A percentile compares a stretch with the other conserved stretches of the same genome.
Conservation (phyloP, 1,139 yeast genomes). For the Kazachstania sp. region DNA sequence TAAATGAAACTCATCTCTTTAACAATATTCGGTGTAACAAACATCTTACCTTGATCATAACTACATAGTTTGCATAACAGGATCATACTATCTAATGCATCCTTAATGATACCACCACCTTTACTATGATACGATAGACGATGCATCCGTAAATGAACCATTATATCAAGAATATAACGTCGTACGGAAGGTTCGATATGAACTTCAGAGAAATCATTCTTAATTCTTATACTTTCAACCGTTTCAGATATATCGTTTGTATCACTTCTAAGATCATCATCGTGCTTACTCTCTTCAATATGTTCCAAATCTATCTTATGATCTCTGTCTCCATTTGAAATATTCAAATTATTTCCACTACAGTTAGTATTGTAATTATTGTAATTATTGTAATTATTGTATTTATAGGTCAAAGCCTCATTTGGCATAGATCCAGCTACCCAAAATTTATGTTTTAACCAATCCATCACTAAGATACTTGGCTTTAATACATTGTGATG, state of each 20-base stretch:
- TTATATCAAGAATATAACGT: constrained; percentile 29
- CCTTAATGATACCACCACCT: constrained; percentile 28
- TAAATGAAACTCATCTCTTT: constrained; percentile 26
- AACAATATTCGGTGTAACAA: constrained; percentile 25
- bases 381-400: not conserved
- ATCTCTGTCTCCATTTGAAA: not conserved
- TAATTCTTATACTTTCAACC: not conserved
- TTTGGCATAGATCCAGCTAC: constrained; percentile 18
- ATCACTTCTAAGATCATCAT: not conserved
- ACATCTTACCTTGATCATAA: constrained; percentile 12
- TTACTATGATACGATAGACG: constrained; percentile 24
- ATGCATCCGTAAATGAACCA: constrained; percentile 30
- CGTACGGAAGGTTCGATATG: constrained; percentile 19
- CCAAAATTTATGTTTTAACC: constrained; percentile 28
- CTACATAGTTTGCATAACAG: constrained; percentile 19
- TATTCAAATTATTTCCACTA: not conserved
- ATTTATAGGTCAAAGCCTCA: not conserved
- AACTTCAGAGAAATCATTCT: constrained; percentile 8
- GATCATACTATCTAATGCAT: constrained; percentile 20
- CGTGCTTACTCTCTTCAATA: not conserved
- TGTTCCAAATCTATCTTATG: not conserved
- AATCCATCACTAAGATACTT: constrained; percentile 8
- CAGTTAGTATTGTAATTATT: too few relatives aligned
- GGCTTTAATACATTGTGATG: constrained; percentile 4
- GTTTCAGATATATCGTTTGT: not conserved